phyloP scores from a whole-genome alignment of 1,284 basidiomycete genomes.

The Ustilago hordei region DNA sequence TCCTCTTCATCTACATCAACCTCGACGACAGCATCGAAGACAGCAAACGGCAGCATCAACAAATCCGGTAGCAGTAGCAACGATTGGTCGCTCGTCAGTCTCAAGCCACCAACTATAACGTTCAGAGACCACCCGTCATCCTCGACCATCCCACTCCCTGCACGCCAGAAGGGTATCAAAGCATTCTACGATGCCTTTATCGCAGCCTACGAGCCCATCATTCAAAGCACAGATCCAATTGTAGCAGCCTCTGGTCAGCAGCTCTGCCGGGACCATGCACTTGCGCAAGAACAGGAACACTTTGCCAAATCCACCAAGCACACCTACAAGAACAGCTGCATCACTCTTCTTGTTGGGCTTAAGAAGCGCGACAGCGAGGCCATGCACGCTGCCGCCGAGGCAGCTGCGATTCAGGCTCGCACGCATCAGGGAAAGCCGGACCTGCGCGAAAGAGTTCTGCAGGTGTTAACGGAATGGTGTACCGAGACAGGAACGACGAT shows the following conservation, averaged over 20 bases:
- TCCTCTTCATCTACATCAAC: conserved; percentile 7
- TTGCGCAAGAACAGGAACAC: conserved; percentile 48
- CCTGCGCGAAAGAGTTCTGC: conserved; percentile 17
- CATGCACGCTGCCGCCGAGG: conserved; percentile 19
- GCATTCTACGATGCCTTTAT: conserved; percentile 47
- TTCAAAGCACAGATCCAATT: conserved; percentile 32
- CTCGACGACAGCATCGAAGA: conserved; percentile 6
- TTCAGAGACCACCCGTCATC: conserved; percentile 47
- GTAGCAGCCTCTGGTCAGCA: conserved; percentile 39
- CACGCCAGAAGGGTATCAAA: conserved; percentile 52
- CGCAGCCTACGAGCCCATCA: conserved; percentile 47
- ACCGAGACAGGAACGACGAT: conserved; percentile 55
- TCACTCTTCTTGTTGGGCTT: conserved; percentile 54
- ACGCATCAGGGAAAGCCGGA: conserved; percentile 8
- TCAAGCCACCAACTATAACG: conserved; percentile 42
- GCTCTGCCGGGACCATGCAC: conserved; percentile 41
- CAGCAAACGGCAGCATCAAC: conserved; percentile 13
- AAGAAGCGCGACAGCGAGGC: conserved; percentile 51
- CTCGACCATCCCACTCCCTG: conserved; percentile 45
- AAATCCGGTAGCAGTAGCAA: conserved; percentile 7
- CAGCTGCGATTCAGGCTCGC: conserved; percentile 20
- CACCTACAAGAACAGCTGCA: conserved; percentile 52
- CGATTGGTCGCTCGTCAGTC: conserved; percentile 44
- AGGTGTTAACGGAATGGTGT: conserved; percentile 27
- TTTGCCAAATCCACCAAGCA: conserved; percentile 42